Conservation (phyloP, 176 grass and related monocot species). For the Neostapfia colusana region DNA sequence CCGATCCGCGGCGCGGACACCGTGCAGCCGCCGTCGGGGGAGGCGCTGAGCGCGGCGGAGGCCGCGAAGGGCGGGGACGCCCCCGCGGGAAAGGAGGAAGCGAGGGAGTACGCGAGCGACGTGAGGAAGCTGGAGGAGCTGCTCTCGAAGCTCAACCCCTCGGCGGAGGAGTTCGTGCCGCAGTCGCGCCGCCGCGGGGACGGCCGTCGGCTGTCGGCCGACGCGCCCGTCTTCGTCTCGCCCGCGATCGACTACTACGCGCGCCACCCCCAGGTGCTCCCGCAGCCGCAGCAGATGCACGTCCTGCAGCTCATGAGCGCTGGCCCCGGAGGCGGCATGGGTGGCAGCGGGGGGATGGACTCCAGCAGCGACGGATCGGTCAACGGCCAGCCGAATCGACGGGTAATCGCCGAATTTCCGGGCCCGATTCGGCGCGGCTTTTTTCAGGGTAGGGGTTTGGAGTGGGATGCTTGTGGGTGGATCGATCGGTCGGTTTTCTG, state of each 20-base stretch:
- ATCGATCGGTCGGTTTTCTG: conserved; percentile 29
- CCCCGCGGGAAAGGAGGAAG: conserved; percentile 47
- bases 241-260: conserved; percentile 52
- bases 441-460: conserved; percentile 31
- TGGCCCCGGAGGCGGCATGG: conserved; percentile 8
- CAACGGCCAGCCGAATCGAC: conserved; percentile 59
- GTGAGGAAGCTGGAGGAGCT: conserved; percentile 79
- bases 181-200: conserved; percentile 42
- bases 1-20: conserved; percentile 47
- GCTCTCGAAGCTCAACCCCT: conserved; percentile 84
- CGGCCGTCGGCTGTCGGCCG: conserved; percentile 40
- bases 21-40: conserved; percentile 27
- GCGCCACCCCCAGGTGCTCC: conserved; percentile 26
- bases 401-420: conserved; percentile 43
- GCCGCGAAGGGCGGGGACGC: neutral
- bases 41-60: neutral
- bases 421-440: neutral
- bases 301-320: conserved; percentile 37
- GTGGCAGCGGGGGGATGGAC: conserved; percentile 46
- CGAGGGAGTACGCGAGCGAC: conserved; percentile 65
- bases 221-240: conserved; percentile 51
- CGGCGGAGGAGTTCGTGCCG: conserved; percentile 84
- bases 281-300: conserved; percentile 47
- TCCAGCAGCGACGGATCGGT: conserved; percentile 78
- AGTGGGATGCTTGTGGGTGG: neutral